A percentile compares a stretch with the other conserved stretches of the same genome.
Conservation (phyloP, 148 eudicot genomes). For the Rhododendron molle region DNA sequence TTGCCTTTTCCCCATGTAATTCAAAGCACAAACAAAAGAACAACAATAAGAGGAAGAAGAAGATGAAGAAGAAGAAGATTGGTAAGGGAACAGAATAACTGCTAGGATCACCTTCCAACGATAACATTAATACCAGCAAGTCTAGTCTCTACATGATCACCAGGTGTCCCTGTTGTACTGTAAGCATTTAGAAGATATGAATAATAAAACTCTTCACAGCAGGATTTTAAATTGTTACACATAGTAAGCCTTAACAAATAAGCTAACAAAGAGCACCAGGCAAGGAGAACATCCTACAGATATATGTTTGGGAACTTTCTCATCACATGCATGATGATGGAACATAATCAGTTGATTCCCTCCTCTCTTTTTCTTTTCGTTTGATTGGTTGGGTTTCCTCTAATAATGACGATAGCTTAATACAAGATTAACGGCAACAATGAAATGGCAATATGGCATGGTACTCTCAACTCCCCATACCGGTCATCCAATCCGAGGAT, state of each 20-base stretch:
- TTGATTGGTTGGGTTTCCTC: neutral
- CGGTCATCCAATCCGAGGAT: neutral
- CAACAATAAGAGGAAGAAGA: neutral
- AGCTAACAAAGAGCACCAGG: neutral
- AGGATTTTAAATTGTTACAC: neutral
- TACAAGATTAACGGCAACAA: neutral
- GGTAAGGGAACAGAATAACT: neutral
- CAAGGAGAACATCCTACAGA: neutral
- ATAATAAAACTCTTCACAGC: neutral
- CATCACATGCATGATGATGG: neutral
- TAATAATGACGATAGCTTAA: neutral
- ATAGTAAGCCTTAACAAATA: neutral
- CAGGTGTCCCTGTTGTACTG: slow-evolving; percentile 47
- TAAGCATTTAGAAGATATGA: slow-evolving; percentile 6
- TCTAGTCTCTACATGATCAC: slow-evolving; percentile 47
- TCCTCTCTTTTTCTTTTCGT: neutral
- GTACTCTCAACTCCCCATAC: neutral
- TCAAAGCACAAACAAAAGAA: neutral
- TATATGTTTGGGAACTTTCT: neutral
- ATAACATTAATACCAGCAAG: slow-evolving; percentile 68
- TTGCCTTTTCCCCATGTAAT: slow-evolving; percentile 49
- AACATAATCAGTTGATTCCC: neutral
- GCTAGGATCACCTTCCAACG: slow-evolving; percentile 62
- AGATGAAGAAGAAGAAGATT: slow-evolving; percentile 9
- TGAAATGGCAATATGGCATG: neutral